A percentile compares a stretch with the other conserved stretches of the same genome.
These are phyloP conservation scores for Funneliformis caledonium DNA, from an alignment of 371 early-diverging fungal genomes.

Conservation along the genomic window DNA sequence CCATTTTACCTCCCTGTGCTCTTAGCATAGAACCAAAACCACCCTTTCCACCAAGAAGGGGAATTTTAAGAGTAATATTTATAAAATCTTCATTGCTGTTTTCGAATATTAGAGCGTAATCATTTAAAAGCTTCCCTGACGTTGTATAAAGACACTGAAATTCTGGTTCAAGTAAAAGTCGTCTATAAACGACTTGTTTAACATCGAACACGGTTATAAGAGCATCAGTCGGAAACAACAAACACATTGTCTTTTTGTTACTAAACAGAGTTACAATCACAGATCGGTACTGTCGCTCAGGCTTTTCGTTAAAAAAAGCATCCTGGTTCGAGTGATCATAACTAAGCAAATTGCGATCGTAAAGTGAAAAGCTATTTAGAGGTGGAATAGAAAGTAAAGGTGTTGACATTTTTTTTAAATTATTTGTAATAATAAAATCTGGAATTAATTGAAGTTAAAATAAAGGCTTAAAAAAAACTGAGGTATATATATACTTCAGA, in stretches of 20 bases:
- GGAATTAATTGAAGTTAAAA: no score
- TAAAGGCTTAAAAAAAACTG: no score
- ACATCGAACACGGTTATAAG: neutral
- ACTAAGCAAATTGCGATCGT: neutral
- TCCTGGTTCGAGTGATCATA: neutral
- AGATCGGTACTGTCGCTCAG: neutral
- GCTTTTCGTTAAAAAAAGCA: neutral
- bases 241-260: constrained; percentile 5
- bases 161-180: constrained; percentile 52
- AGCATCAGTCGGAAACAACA: neutral
- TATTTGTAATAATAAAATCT: no score
- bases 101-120: constrained; percentile 7
- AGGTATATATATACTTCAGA: no score
- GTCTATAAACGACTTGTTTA: constrained; percentile 4
- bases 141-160: constrained; percentile 55
- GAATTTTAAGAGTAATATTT: constrained; percentile 49
- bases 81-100: constrained; percentile 40
- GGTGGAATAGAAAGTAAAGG: neutral
- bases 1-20: constrained; percentile 93
- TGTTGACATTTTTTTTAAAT: neutral
- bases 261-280: constrained; percentile 35
- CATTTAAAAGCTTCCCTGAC: constrained; percentile 49
- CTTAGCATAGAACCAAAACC: constrained; percentile 96
- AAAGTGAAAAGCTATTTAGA: neutral
- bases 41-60: constrained; percentile 87